Evolutionary conservation across 164 flowering plant species (phyloP).

Genomic region (Dillenia suffruticosa): DNA sequence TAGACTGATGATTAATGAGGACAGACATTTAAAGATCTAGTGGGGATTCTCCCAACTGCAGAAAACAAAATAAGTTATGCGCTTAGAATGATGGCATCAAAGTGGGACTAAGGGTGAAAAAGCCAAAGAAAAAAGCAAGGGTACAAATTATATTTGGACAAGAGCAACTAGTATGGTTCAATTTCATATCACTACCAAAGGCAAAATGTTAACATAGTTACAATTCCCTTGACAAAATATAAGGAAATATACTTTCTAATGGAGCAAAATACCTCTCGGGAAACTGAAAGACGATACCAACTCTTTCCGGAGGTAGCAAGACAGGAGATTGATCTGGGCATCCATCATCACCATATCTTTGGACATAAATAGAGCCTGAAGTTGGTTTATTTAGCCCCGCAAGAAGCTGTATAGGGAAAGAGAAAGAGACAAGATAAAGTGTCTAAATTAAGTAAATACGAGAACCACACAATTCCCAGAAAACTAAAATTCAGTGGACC

Average conservation of each 20-base stretch:
- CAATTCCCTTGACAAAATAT: too few species aligned
- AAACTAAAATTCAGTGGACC: constrained; percentile 29
- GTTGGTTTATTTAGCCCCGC: constrained; percentile 91
- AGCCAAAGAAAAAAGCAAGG: too few species aligned
- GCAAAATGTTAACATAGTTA: too few species aligned
- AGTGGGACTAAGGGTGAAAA: too few species aligned
- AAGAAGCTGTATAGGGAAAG: constrained; percentile 54
- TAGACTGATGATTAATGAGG: too few species aligned
- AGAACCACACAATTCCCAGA: not conserved
- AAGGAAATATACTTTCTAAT: not conserved
- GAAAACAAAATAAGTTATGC: too few species aligned
- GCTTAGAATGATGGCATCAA: too few species aligned
- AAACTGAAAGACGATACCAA: constrained; percentile 97
- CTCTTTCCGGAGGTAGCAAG: constrained; percentile 59
- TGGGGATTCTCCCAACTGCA: too few species aligned
- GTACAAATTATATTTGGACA: too few species aligned
- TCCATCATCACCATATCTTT: constrained; percentile 61
- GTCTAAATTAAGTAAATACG: not conserved
- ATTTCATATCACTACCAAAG: too few species aligned
- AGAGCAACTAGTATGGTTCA: too few species aligned
- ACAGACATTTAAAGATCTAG: too few species aligned
- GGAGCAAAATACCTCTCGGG: constrained; percentile 83
- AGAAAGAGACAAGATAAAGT: constrained; percentile 1
- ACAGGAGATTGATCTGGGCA: constrained; percentile 47
- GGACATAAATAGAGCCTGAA: constrained; percentile 74